Base-by-base conservation (phyloP, 208 protist genomes). In the Leishmania lainsoni region DNA sequence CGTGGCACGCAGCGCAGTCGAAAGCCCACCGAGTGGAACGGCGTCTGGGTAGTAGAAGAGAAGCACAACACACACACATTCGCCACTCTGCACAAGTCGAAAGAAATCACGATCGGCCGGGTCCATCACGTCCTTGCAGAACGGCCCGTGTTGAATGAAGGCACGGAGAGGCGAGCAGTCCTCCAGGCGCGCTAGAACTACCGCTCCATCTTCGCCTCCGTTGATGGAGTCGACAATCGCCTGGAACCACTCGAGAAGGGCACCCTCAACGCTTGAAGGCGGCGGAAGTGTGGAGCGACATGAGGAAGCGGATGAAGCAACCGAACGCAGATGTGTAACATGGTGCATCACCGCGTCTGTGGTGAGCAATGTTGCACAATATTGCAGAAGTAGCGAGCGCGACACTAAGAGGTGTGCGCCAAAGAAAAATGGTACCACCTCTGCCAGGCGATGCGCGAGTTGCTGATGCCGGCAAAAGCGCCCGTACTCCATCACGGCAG, bases 11-110 rank as follows among this genome's bases (percentile, higher is more conserved):
- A 83, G 58, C 20, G 80, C 68, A 0, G 51, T 68, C 17, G 79
- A 61, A 16, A 89, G 78, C 45, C 69, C 75, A 8, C 48, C 63
- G 35, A 91, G 56, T 29, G 88, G 81, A 48, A 96, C 49, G 0
- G 87, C 58, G 48, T 85, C 59, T n/a, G 88, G 92, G 74, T 88
- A 82, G 82, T 96, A 96, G 72, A 88, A 92, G 81, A 89, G 80
- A 48, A 95, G 69, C 20, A 81, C 78, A 45, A 93, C 70, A 49
- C 82, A 89, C 74, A 92, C 74, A 17, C 85, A 83, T 35, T 88
- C 76, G 32, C 92, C 83, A n/a, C 78, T 81, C 69, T 87, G 83
- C 52, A 87, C 75, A 5, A 87, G 69, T 22, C 79, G 79, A 17
- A 83, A 87, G 48, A 87, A 87, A 58, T 81, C 76, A 35, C 76